phyloP scores from a whole-genome alignment of 768 basidiomycete species.

The Russula compacta region DNA sequence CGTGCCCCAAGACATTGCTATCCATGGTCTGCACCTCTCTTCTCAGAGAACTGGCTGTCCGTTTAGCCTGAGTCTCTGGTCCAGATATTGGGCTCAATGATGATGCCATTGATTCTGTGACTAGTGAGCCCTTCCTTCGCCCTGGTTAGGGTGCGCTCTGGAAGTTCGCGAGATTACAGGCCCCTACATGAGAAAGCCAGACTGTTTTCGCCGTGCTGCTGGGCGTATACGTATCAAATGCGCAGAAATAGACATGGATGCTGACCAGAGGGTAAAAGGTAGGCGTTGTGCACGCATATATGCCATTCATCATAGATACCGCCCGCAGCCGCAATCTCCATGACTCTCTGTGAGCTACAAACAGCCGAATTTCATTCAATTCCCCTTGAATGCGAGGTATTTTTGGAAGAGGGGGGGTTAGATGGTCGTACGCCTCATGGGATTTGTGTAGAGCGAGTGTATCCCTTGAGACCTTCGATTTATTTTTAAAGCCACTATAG shows the following conservation, averaged over 20 bases:
- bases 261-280: slow-evolving; percentile 17
- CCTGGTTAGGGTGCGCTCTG: background rate
- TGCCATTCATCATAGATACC: background rate
- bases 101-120: background rate
- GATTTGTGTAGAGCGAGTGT: slow-evolving; percentile 17
- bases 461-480: background rate
- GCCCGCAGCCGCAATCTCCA: slow-evolving; percentile 15
- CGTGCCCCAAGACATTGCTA: background rate
- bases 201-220: slow-evolving; percentile 19
- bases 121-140: background rate
- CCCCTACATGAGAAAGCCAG: slow-evolving; percentile 11
- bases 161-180: background rate
- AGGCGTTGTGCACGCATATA: background rate
- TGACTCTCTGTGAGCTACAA: slow-evolving; percentile 20
- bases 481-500: background rate
- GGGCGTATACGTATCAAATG: slow-evolving; percentile 14
- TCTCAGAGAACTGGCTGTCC: background rate
- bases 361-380: slow-evolving; percentile 16
- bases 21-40: background rate
- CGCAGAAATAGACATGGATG: slow-evolving; percentile 16
- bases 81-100: background rate
- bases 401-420: background rate
- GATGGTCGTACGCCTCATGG: background rate
- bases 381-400: slow-evolving; percentile 18
- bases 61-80: background rate